These are phyloP conservation scores for Nicotiana sylvestris DNA, from an alignment of 257 asterid species.

Conservation along the genomic window DNA sequence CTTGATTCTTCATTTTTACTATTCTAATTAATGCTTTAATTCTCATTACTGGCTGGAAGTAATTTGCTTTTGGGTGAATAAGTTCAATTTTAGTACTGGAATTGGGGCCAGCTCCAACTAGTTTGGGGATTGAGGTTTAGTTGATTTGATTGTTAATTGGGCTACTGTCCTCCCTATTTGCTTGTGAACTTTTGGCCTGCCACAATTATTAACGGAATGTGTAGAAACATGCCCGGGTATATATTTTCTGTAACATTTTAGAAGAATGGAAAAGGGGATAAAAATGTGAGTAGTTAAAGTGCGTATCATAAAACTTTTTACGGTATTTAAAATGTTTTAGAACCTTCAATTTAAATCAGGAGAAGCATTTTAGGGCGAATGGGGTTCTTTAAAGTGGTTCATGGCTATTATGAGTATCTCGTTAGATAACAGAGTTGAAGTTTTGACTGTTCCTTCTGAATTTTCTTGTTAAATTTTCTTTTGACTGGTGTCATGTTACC, in stretches of 20 bases:
- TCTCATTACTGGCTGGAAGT: not conserved
- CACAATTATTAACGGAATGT: not conserved
- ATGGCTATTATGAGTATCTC: not conserved
- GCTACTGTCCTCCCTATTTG: not conserved
- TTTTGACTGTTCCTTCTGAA: not conserved
- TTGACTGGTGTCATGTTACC: not conserved
- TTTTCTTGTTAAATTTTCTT: conserved; percentile 4
- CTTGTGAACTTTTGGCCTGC: not conserved
- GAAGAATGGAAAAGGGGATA: not conserved
- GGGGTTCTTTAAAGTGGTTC: not conserved
- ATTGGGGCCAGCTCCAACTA: not conserved
- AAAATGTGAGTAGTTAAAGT: not conserved
- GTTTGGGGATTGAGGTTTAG: not conserved
- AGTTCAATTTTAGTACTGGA: not conserved
- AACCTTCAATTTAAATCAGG: not conserved
- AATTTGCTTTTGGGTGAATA: not conserved
- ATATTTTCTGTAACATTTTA: not conserved
- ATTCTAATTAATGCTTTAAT: not conserved
- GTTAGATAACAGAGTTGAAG: not conserved
- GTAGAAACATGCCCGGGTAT: not conserved
- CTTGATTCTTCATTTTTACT: not conserved
- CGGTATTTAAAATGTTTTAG: not conserved
- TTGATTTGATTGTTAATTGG: not conserved
- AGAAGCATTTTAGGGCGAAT: not conserved
- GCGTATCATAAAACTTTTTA: not conserved